phyloP scores from a whole-genome alignment of 1,284 basidiomycete species.

The Butyriboletus appendiculatus region DNA sequence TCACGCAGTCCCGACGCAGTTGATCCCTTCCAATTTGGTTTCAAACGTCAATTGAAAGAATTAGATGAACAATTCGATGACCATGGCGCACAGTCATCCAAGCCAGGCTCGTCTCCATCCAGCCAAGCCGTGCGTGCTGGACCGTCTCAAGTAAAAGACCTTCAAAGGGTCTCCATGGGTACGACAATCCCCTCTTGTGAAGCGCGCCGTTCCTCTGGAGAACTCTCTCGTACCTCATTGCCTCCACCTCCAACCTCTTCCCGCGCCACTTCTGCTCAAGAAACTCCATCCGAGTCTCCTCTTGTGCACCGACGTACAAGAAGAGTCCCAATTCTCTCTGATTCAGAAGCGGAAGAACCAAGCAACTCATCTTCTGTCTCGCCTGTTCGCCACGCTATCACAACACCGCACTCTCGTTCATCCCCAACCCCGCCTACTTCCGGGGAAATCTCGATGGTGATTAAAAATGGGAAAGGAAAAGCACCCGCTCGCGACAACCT shows the following conservation, averaged over 20 bases:
- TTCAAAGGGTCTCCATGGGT: constrained; percentile 23
- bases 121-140: background rate
- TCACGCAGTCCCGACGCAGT: constrained; percentile 2
- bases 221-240: constrained; percentile 9
- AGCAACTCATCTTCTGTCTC: constrained; percentile 30
- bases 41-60: constrained; percentile 27
- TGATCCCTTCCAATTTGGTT: constrained; percentile 25
- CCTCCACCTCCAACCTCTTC: constrained; percentile 13
- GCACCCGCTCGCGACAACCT: constrained; percentile 31
- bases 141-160: constrained; percentile 12
- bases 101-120: constrained; percentile 1
- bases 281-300: constrained; percentile 11
- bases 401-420: constrained; percentile 31
- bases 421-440: constrained; percentile 38
- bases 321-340: constrained; percentile 13
- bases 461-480: constrained; percentile 33
- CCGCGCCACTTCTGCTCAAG: constrained; percentile 2
- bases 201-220: constrained; percentile 7
- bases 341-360: constrained; percentile 27
- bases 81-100: constrained; percentile 4
- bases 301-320: constrained; percentile 10
- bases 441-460: constrained; percentile 27
- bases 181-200: constrained; percentile 15
- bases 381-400: constrained; percentile 31
- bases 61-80: constrained; percentile 29